Percentiles rank a stretch among this genome's conserved stretches.
Evolutionary conservation across 257 asterid species (phyloP).

Genomic region (Nicotiana knightiana): DNA sequence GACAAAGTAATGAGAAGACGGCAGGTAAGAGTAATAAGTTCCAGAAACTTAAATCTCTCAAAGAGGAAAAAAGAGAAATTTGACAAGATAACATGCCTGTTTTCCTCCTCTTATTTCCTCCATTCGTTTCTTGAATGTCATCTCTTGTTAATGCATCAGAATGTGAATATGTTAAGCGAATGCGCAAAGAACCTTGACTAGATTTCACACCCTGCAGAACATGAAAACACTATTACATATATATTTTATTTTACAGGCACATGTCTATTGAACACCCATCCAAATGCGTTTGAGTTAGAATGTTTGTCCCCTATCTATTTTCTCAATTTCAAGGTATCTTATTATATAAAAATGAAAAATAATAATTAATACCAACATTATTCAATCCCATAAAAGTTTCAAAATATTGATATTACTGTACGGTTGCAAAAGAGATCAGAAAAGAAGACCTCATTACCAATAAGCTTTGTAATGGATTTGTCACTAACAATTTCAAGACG

Average conservation of each 20-base stretch:
- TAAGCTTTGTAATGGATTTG: constrained; percentile 46
- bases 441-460: constrained; percentile 42
- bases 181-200: constrained; percentile 41
- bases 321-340: not conserved
- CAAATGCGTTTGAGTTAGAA: not conserved
- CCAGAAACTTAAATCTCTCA: not conserved
- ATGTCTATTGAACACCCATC: not conserved
- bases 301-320: not conserved
- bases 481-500: constrained; percentile 51
- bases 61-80: not conserved
- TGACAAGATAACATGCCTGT: constrained; percentile 21
- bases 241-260: not conserved
- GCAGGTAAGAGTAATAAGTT: not conserved
- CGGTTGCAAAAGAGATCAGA: not conserved
- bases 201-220: constrained; percentile 59
- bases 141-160: constrained; percentile 36
- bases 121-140: constrained; percentile 33
- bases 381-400: not conserved
- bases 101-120: constrained; percentile 74
- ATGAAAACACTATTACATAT: constrained; percentile 14
- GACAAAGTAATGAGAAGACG: not conserved
- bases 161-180: constrained; percentile 55
- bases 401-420: not conserved
- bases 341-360: not conserved
- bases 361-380: not conserved